Base-by-base conservation (phyloP, 1,284 basidiomycete species). In the Hemileia vastatrix region DNA sequence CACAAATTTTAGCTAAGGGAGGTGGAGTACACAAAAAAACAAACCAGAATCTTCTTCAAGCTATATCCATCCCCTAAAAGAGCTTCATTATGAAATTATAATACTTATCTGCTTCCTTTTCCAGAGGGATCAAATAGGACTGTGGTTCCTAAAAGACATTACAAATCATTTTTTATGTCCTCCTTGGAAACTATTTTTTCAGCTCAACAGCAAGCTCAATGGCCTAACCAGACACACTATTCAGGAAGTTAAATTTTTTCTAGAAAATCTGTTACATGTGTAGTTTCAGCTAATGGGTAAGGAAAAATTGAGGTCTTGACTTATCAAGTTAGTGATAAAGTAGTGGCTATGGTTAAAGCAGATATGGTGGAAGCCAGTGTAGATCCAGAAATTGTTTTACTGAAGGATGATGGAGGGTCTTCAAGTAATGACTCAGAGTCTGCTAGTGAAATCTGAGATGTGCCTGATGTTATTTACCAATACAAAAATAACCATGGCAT, bases 391-490 rank as follows among this genome's bases (percentile, higher is more conserved):
- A 73, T 74, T 36, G 72, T 79, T 24, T 71, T 77, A 19, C 73
- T 79, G 62, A 77, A 77, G 64, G 70, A 70, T n/a, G 69, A 1
- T 85, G 86, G 50, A 85, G 93, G 51, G 82, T 88, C 6, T 86
- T 94, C 15, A 89, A 90, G 75, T 86, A 89, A 69, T 85, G 94
- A 85, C 93, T 86, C 23, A 81, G 84, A 62, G 68, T 86, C 86
- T 23, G 81, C 84, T 61, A 84, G 65, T 83, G 87, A 65, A n/a
- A n/a, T n/a, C 24, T 81, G 94, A 75, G 98, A 98, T 76, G 86
- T 99, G 15, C 95, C 95, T 0, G 95, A 99, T 74, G 95, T 98
- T 4, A 98, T 98, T 77, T 98, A 90, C 79, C 84, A 90, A n/a
- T 97, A 88, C 80, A 96, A 94, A 80, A 99, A 99, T 77, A 90